Evolutionary conservation across 306 rosid species (phyloP).

Genomic region (Myrica gale): DNA sequence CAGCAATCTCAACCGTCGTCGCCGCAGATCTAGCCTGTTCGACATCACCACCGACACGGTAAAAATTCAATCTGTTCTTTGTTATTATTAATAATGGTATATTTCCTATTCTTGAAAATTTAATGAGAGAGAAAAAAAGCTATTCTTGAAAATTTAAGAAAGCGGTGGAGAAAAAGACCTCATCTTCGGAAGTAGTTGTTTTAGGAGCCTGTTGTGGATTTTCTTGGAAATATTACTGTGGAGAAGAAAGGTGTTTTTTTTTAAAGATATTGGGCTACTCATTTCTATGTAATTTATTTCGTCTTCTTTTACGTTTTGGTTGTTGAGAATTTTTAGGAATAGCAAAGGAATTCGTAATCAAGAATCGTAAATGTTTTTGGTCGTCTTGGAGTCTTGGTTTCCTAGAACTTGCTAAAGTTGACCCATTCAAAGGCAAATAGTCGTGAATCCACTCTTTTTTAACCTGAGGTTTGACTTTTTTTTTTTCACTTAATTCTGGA

Average conservation of each 20-base stretch:
- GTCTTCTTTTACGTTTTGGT: background rate
- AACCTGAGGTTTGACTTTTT: background rate
- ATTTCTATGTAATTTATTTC: background rate
- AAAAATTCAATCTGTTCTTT: background rate
- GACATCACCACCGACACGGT: conserved; percentile 97
- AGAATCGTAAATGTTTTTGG: background rate
- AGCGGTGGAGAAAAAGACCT: conserved; percentile 10
- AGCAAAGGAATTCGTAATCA: background rate
- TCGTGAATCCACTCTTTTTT: background rate
- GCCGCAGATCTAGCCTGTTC: conserved; percentile 98
- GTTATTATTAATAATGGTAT: no score
- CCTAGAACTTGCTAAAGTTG: background rate
- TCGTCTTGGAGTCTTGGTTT: background rate
- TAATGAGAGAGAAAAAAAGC: no score
- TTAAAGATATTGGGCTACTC: conserved; percentile 1
- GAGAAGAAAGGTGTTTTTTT: background rate
- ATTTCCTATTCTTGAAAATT: no score
- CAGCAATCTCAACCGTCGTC: conserved; percentile 90
- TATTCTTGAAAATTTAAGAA: no score
- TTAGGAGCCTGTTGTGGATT: background rate
- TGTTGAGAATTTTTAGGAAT: conserved; percentile 1
- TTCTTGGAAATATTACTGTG: background rate
- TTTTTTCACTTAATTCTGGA: background rate
- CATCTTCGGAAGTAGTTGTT: background rate
- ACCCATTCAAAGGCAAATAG: background rate